Percentiles rank a stretch among this genome's conserved stretches.
Conservation (phyloP, 176 grass and related monocot species). For the Poa annua region DNA sequence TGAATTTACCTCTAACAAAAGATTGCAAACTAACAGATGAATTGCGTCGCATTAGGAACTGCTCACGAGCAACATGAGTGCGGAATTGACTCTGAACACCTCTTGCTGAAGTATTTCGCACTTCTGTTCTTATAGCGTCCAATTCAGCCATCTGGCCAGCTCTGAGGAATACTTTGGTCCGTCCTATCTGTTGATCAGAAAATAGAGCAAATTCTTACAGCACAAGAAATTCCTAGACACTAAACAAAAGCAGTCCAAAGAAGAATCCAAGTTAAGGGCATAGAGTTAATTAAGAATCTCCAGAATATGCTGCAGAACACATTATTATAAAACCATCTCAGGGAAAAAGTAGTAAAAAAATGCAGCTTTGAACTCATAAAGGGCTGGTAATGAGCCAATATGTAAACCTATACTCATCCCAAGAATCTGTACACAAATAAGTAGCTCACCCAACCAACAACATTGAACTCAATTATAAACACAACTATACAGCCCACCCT, state of each 20-base stretch:
- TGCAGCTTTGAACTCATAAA: slow-evolving; percentile 4
- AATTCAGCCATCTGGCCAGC: slow-evolving; percentile 99
- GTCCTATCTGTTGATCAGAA: slow-evolving; percentile 73
- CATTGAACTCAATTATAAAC: slow-evolving; percentile 30
- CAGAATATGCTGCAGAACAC: slow-evolving; percentile 31
- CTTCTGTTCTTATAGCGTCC: slow-evolving; percentile 93
- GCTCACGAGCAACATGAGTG: slow-evolving; percentile 77
- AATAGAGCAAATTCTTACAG: slow-evolving; percentile 26
- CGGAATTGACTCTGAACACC: slow-evolving; percentile 78
- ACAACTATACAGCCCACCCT: slow-evolving; percentile 33
- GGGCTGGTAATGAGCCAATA: neutral
- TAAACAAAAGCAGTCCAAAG: slow-evolving; percentile 42
- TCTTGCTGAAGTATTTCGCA: slow-evolving; percentile 77
- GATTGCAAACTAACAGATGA: slow-evolving; percentile 67
- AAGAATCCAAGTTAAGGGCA: slow-evolving; percentile 26
- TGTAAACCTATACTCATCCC: neutral
- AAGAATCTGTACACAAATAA: slow-evolving; percentile 34
- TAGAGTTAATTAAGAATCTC: slow-evolving; percentile 24
- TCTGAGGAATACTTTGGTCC: slow-evolving; percentile 93
- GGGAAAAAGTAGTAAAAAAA: slow-evolving; percentile 36
- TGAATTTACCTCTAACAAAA: slow-evolving; percentile 75
- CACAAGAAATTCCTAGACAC: slow-evolving; percentile 24
- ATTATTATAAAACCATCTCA: slow-evolving; percentile 21
- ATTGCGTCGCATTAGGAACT: slow-evolving; percentile 66
- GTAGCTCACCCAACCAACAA: slow-evolving; percentile 15